Evolutionary conservation across 805 yeast genomes (phyloP), one percentile per base, ranked within the genome.

Genomic region (Lachancea kluyveri): DNA sequence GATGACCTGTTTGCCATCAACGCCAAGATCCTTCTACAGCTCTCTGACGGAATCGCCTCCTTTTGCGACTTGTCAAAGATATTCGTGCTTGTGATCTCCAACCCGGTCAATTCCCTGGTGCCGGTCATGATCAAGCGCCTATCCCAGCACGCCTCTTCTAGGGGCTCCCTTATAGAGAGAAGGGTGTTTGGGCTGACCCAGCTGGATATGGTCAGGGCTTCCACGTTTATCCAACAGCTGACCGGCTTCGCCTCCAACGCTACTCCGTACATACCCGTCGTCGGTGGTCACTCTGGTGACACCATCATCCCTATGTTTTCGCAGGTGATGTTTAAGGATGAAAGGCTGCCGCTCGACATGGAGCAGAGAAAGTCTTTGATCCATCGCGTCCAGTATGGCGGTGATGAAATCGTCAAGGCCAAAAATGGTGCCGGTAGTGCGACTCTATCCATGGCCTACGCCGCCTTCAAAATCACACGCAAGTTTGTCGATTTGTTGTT

Each of bases 271-370:
- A 66, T 85, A 34, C 78, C 86, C 13, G 95, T 88, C 33, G 67
- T 87, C 46, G 96, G 96, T 41, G 96, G 96, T 32, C 96, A 87
- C 68, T 84, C 95, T 19, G 96, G 96, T 43, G 90, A 81, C 55
- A 87, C 96, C 30, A 87, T 87, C 54, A 92, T 87, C 24, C 96
- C 96, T 33, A 68, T 87, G 45, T 74, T 79, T 57, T 54, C 60
- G 72, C 87, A 22, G 52, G 50, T 51, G 54, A n/a, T n/a, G n/a
- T n/a, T n/a, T n/a, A n/a, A n/a, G n/a, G n/a, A n/a, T n/a, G n/a
- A n/a, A n/a, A n/a, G n/a, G 34, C 40, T 62, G 51, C n/a, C n/a
- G n/a, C n/a, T n/a, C n/a, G 37, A 53, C 54, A 47, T 52, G 50
- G 51, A 57, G 33, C 54, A 52, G 57, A 54, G 49, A 42, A 75